Conservation (phyloP, 2,329 filamentous ascomycete genomes). For the Penicillium sp. region DNA sequence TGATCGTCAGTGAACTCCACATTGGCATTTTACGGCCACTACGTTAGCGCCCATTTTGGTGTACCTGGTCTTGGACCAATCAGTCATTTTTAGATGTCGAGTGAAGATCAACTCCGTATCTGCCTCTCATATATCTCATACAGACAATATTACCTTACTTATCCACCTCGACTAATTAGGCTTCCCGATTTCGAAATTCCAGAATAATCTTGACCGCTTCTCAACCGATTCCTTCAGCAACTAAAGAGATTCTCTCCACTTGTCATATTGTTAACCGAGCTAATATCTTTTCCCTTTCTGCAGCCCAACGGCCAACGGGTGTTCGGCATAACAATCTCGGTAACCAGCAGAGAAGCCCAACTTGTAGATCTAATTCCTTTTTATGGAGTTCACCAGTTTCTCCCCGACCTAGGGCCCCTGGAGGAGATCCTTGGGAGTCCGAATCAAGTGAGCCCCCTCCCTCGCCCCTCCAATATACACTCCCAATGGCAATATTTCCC, state of each 20-base stretch:
- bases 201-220: slow-evolving; percentile 21
- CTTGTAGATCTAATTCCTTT: slow-evolving; percentile 15
- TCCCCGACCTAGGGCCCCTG: slow-evolving; percentile 13
- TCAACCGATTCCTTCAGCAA: slow-evolving; percentile 17
- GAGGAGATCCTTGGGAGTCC: not conserved
- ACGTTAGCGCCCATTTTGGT: slow-evolving; percentile 3
- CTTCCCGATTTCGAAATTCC: slow-evolving; percentile 1
- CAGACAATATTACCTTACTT: no score
- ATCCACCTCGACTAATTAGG: not conserved
- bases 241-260: slow-evolving; percentile 2
- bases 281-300: slow-evolving; percentile 2
- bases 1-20: not conserved
- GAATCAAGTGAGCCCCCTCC: not conserved
- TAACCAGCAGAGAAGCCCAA: slow-evolving; percentile 5
- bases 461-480: slow-evolving; percentile 2
- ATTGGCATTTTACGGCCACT: slow-evolving; percentile 1
- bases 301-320: slow-evolving; percentile 18
- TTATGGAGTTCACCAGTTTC: slow-evolving; percentile 17
- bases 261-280: slow-evolving; percentile 15
- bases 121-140: not conserved
- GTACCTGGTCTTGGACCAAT: not conserved
- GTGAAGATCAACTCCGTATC: not conserved
- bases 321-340: slow-evolving; percentile 14
- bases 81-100: not conserved
- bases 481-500: slow-evolving; percentile 16